Conservation (phyloP, 2,329 filamentous ascomycete genomes). For the Dactylonectria estremocensis region DNA sequence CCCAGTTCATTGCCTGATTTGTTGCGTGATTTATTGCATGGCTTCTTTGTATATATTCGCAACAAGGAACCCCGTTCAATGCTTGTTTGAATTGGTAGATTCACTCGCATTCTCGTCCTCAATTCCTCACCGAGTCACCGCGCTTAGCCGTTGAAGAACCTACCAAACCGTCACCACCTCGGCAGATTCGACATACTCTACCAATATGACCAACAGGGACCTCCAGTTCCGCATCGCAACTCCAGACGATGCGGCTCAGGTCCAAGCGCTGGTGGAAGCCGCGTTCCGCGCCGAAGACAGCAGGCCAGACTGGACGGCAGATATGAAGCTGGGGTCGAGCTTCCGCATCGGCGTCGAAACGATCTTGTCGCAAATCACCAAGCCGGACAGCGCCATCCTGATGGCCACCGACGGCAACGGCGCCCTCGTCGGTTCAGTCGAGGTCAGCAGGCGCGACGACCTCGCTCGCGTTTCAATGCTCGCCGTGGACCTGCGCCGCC, state of each 20-base stretch:
- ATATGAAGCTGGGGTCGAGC: constrained; percentile 72
- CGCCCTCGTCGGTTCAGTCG: constrained; percentile 48
- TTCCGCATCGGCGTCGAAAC: constrained; percentile 80
- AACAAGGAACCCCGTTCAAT: too few relatives aligned
- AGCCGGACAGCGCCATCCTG: constrained; percentile 49
- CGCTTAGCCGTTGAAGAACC: too few relatives aligned
- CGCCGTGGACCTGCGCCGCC: constrained; percentile 52
- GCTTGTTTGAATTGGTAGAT: too few relatives aligned
- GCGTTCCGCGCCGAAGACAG: constrained; percentile 59
- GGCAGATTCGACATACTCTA: not conserved
- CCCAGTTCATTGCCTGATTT: too few relatives aligned
- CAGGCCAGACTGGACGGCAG: constrained; percentile 51
- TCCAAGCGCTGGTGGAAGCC: constrained; percentile 56
- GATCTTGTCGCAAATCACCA: constrained; percentile 66
- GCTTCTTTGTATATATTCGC: not conserved
- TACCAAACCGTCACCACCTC: not conserved
- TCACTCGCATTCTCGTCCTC: too few relatives aligned
- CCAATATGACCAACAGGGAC: constrained; percentile 24
- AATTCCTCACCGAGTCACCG: too few relatives aligned
- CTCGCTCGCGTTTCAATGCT: constrained; percentile 53
- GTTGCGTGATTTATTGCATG: not conserved
- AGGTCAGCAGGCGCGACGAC: constrained; percentile 45
- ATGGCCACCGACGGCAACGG: constrained; percentile 42
- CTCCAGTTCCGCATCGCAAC: constrained; percentile 57
- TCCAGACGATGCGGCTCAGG: constrained; percentile 51